phyloP scores from a whole-genome alignment of 495 filamentous ascomycete species.

The Parachaetomium inaequale region DNA sequence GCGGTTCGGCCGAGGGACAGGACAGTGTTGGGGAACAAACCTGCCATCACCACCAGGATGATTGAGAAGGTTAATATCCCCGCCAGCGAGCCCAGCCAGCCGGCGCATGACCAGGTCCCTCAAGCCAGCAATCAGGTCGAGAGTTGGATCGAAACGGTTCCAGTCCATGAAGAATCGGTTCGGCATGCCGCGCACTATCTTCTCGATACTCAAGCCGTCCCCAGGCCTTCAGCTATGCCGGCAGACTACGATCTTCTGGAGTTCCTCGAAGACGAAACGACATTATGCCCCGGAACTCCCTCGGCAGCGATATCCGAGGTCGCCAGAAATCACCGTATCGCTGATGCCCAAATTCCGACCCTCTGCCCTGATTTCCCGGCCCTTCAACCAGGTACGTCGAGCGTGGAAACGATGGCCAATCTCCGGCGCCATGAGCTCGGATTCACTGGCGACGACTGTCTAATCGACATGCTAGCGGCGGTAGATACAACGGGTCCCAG shows the following conservation, averaged over 20 bases:
- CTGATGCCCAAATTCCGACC: background rate
- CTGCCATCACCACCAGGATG: background rate
- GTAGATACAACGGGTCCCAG: background rate
- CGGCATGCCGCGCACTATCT: background rate
- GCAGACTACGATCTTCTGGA: background rate
- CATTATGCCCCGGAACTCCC: background rate
- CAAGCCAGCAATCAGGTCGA: background rate
- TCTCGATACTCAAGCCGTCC: background rate
- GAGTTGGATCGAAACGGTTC: slow-evolving; percentile 9
- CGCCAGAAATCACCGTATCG: background rate
- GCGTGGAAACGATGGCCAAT: background rate
- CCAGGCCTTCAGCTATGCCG: background rate
- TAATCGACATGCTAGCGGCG: slow-evolving; percentile 9
- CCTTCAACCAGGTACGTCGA: background rate
- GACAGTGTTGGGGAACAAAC: slow-evolving; percentile 1
- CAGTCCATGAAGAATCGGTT: background rate
- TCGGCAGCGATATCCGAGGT: background rate
- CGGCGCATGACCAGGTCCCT: too few relatives aligned
- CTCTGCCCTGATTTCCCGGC: background rate
- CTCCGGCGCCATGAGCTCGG: background rate
- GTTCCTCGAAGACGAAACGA: background rate
- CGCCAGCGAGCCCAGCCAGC: background rate
- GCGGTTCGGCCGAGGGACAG: background rate
- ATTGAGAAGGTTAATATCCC: background rate
- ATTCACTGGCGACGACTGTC: slow-evolving; percentile 3